Percentiles rank a stretch among this genome's conserved stretches.
These are phyloP conservation scores for Panicum hallii DNA, from an alignment of 202 grass and related monocot genomes.

Conservation along the genomic window DNA sequence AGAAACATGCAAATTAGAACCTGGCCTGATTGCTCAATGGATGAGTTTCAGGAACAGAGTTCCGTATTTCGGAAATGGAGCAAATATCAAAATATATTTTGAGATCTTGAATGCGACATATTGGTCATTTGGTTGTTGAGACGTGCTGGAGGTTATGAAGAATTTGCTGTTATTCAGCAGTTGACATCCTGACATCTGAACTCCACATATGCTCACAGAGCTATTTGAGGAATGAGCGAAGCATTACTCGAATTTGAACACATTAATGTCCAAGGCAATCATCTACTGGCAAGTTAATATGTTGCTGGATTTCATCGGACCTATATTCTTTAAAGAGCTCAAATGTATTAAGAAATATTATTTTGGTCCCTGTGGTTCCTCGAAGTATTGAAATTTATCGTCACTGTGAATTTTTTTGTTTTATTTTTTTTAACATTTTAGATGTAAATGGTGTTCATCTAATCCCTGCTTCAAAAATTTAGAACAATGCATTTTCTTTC, in stretches of 20 bases:
- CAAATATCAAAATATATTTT: conserved; percentile 11
- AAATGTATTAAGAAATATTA: conserved; percentile 14
- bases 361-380: not conserved
- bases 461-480: not conserved
- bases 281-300: conserved; percentile 26
- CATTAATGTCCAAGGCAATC: conserved; percentile 21
- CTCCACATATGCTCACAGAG: not conserved
- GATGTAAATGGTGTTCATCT: conserved; percentile 9
- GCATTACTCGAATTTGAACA: conserved; percentile 17
- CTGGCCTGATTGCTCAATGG: conserved; percentile 29
- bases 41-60: conserved; percentile 40
- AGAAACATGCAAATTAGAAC: conserved; percentile 12
- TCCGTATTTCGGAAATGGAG: conserved; percentile 26
- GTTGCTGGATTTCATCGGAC: conserved; percentile 18
- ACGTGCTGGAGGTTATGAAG: conserved; percentile 22
- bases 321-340: conserved; percentile 3
- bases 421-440: conserved; percentile 8
- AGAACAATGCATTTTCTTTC: conserved; percentile 4
- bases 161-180: conserved; percentile 34
- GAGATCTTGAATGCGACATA: conserved; percentile 22
- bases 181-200: conserved; percentile 38
- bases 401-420: not conserved
- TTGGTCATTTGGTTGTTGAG: conserved; percentile 12
- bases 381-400: conserved; percentile 9
- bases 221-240: conserved; percentile 36